These are phyloP conservation scores for Neckera pumila DNA, from an alignment of 225 moss, liverwort and hornwort genomes.

Conservation along the genomic window DNA sequence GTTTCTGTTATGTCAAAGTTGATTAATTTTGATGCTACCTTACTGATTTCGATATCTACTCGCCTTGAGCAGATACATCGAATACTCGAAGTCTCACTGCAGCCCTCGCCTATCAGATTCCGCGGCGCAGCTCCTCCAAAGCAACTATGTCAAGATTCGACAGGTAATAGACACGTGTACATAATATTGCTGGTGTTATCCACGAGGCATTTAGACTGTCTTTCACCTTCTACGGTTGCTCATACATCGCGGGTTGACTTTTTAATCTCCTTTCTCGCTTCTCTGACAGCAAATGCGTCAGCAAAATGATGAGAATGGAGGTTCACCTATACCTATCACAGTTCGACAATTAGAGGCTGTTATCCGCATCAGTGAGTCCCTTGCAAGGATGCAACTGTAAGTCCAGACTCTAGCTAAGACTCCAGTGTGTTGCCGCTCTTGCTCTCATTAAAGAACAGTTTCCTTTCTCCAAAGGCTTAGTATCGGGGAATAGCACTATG, in stretches of 20 bases:
- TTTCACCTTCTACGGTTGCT: background rate
- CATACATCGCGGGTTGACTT: background rate
- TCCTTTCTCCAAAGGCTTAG: background rate
- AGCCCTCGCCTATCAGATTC: conserved; percentile 81
- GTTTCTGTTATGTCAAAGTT: background rate
- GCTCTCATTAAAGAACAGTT: background rate
- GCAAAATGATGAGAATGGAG: conserved; percentile 69
- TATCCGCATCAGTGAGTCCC: conserved; percentile 82
- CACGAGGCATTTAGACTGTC: background rate
- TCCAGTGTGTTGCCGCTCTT: background rate
- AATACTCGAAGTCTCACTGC: conserved; percentile 68
- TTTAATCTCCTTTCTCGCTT: background rate
- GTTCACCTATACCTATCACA: conserved; percentile 84
- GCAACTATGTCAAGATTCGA: conserved; percentile 79
- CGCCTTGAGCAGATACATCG: conserved; percentile 50
- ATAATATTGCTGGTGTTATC: background rate
- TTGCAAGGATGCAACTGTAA: conserved; percentile 91
- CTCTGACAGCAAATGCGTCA: conserved; percentile 61
- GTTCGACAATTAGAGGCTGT: conserved; percentile 96
- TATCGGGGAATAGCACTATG: background rate
- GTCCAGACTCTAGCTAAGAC: background rate
- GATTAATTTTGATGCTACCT: background rate
- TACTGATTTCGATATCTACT: background rate
- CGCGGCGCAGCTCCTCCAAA: conserved; percentile 72
- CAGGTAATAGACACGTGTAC: conserved; percentile 25